phyloP scores from a whole-genome alignment of 768 basidiomycete genomes.

The Mycena crocata region DNA sequence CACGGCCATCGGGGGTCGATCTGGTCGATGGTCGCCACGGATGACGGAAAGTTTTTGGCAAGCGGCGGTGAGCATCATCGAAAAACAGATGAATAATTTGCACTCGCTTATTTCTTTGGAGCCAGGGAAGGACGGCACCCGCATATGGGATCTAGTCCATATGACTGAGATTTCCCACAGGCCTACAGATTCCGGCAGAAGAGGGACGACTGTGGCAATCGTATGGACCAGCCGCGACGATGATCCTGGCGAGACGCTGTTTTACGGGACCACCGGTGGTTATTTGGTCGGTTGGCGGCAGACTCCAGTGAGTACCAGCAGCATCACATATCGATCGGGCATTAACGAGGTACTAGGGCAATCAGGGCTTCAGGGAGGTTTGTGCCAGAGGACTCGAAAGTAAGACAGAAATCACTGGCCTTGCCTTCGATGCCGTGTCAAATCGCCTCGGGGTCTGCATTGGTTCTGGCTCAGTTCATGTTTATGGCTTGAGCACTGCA shows the following conservation, averaged over 20 bases:
- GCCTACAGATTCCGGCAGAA: background rate
- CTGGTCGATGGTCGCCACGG: background rate
- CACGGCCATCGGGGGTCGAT: slow-evolving; percentile 1
- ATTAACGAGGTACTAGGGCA: background rate
- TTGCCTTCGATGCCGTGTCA: slow-evolving; percentile 6
- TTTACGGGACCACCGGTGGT: slow-evolving; percentile 4
- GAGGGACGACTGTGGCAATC: slow-evolving; percentile 7
- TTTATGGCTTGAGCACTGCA: background rate
- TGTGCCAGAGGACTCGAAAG: background rate
- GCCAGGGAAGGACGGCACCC: slow-evolving; percentile 13
- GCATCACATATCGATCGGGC: background rate
- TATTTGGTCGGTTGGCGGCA: slow-evolving; percentile 9
- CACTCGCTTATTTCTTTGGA: background rate
- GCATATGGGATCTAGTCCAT: background rate
- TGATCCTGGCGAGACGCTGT: slow-evolving; percentile 2
- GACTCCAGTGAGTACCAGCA: background rate
- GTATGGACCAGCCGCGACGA: slow-evolving; percentile 6
- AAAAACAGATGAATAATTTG: background rate
- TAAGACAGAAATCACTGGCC: background rate
- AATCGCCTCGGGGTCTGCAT: slow-evolving; percentile 4
- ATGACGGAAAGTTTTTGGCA: slow-evolving; percentile 10
- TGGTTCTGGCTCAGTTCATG: background rate
- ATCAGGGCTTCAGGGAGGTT: background rate
- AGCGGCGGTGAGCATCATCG: slow-evolving; percentile 11
- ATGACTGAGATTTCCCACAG: background rate